Evolutionary conservation across 2,329 filamentous ascomycete genomes (phyloP).

Genomic region (Pseudocercospora fuligena): DNA sequence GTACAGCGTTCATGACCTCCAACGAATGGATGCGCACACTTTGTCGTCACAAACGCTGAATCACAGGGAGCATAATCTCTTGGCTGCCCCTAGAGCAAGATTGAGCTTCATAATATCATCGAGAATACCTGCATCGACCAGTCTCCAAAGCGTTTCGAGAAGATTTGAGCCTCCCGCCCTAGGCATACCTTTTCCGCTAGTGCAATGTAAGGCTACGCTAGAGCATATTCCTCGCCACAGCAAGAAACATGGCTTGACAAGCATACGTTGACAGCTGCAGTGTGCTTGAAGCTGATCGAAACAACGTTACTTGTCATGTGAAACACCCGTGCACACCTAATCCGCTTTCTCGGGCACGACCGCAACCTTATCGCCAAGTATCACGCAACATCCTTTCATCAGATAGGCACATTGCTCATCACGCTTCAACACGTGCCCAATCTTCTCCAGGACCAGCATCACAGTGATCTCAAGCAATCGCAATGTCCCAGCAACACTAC

Average conservation of each 20-base stretch:
- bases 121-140: too few species aligned
- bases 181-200: too few species aligned
- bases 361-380: neutral
- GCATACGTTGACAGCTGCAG: neutral
- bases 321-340: neutral
- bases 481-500: neutral
- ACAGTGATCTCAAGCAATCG: neutral
- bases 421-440: neutral
- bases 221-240: too few species aligned
- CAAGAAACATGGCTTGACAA: neutral
- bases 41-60: neutral
- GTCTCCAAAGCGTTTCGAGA: neutral
- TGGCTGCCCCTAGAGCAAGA: too few species aligned
- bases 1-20: neutral
- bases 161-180: too few species aligned
- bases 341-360: neutral
- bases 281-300: neutral
- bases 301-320: conserved; percentile 1
- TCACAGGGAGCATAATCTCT: too few species aligned
- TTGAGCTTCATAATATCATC: too few species aligned
- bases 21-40: too few species aligned
- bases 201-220: too few species aligned
- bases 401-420: neutral
- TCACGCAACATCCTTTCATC: neutral
- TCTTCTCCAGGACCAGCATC: neutral